Conservation (phyloP, 2,329 filamentous ascomycete species). For the Periconia sp. region DNA sequence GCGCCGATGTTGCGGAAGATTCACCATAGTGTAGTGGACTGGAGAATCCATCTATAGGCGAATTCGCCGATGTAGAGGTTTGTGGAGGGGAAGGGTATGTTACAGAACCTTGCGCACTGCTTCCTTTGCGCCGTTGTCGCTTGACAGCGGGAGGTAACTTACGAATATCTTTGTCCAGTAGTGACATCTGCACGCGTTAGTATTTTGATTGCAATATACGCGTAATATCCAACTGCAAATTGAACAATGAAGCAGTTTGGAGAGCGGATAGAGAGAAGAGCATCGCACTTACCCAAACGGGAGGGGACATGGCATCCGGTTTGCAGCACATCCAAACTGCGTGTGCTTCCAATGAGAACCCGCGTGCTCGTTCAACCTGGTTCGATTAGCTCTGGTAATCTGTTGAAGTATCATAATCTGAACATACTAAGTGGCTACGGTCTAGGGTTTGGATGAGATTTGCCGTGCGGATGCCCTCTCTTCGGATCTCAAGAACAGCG, state of each 20-base stretch:
- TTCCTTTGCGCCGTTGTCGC: slow-evolving; percentile 29
- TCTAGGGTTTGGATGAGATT: slow-evolving; percentile 49
- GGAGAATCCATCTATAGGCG: slow-evolving; percentile 37
- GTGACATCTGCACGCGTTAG: slow-evolving; percentile 32
- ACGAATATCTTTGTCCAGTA: slow-evolving; percentile 54
- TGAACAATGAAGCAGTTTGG: neutral
- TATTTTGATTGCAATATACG: neutral
- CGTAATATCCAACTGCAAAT: neutral
- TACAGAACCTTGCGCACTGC: slow-evolving; percentile 21
- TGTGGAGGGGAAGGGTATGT: slow-evolving; percentile 30
- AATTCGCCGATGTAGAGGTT: slow-evolving; percentile 43
- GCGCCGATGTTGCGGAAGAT: slow-evolving; percentile 37
- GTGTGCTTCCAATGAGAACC: slow-evolving; percentile 57
- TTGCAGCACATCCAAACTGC: slow-evolving; percentile 53
- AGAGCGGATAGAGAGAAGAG: neutral
- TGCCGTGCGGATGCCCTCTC: slow-evolving; percentile 46
- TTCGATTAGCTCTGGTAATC: slow-evolving; percentile 13
- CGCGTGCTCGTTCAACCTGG: slow-evolving; percentile 53
- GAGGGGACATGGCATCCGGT: slow-evolving; percentile 47
- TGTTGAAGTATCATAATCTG: neutral
- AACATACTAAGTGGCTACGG: slow-evolving; percentile 49
- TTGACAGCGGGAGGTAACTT: slow-evolving; percentile 50
- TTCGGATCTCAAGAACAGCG: slow-evolving; percentile 54
- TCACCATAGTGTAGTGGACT: slow-evolving; percentile 34
- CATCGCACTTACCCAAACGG: slow-evolving; percentile 48